Percentiles rank a stretch among this genome's conserved stretches.
Conservation (phyloP, 108 stramenopile species). For the Cafeteria roenbergensis region DNA sequence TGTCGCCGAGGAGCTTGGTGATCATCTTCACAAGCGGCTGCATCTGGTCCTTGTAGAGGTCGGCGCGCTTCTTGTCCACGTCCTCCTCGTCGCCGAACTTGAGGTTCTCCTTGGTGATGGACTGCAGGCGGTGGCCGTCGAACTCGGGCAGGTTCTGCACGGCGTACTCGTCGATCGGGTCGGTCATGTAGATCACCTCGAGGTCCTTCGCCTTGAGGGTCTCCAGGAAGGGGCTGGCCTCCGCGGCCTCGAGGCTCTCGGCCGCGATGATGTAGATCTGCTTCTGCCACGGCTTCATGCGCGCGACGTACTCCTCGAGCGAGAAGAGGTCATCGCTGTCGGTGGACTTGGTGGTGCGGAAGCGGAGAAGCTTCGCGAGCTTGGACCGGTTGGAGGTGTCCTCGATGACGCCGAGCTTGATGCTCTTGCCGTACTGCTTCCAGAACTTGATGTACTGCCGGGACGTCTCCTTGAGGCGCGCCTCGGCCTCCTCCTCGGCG, state of each 20-base stretch:
- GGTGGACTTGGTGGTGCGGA: constrained; percentile 64
- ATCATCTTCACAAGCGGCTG: constrained; percentile 85
- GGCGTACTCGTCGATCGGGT: constrained; percentile 89
- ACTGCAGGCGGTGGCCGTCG: constrained; percentile 71
- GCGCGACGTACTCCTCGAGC: constrained; percentile 71
- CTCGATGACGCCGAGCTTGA: constrained; percentile 95
- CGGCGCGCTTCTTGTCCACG: constrained; percentile 67
- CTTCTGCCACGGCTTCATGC: constrained; percentile 97
- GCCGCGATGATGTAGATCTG: constrained; percentile 90
- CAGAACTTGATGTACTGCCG: constrained; percentile 80
- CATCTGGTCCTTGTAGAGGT: constrained; percentile 82
- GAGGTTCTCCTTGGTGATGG: constrained; percentile 81
- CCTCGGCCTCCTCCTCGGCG: constrained; percentile 47
- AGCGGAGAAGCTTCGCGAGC: constrained; percentile 81
- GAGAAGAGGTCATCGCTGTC: constrained; percentile 54
- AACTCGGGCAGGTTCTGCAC: constrained; percentile 50
- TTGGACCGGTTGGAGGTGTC: constrained; percentile 77
- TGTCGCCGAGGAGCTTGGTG: constrained; percentile 69
- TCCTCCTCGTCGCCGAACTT: constrained; percentile 94
- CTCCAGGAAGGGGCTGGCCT: constrained; percentile 82
- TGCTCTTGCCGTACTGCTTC: constrained; percentile 69
- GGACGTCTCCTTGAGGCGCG: constrained; percentile 41
- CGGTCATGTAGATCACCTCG: constrained; percentile 85
- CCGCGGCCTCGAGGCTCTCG: constrained; percentile 57
- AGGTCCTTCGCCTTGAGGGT: constrained; percentile 69